Evolutionary conservation across 1,139 yeast species (phyloP), one percentile per base, ranked within the genome.

Genomic region (Pichia sp.): DNA sequence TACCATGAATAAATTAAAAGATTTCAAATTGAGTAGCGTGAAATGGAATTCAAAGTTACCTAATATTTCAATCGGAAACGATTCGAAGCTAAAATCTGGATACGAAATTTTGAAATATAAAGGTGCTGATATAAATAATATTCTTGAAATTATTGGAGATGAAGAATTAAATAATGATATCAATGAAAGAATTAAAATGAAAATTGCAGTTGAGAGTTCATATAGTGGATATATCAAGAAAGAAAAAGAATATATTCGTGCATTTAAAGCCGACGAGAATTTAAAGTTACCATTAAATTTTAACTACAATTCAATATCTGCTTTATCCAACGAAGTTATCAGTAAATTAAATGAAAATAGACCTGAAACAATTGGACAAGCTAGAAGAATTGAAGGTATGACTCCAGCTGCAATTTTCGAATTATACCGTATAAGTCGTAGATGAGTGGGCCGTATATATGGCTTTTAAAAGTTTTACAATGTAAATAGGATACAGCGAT

Each of bases 361-460:
- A 54, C 98, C 98, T 0, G 79, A 78, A 48, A 92, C 97, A 0
- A 79, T 92, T 44, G 97, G 97, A 0, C 97, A 92, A 63, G 97
- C 97, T 0, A 75, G 96, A 60, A 74, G 97, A 56, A 85, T 90
- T 18, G 95, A 92, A 60, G 97, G 98, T 0, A 82, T 92, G 1
- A 92, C 97, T 0, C 96, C 97, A 0, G 87, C 89, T 2, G 84
- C 90, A 0, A 69, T 83, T 3, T 83, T 83, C 58, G 89, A 83
- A 57, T 70, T 85, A 39, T 83, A 79, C 58, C 64, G 72, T 43
- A 57, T 72, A 26, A 57, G 62, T 8, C 57, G 55, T 38, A 50
- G 50, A 40, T 43, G 18, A n/a, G 12, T 13, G 7, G 6, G 4
- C 22, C 36, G 11, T 32, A 22, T 32, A 11, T 18, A 32, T 32